Conservation (phyloP, 805 yeast genomes). For the Cyberlindnera samutprakarnensis region DNA sequence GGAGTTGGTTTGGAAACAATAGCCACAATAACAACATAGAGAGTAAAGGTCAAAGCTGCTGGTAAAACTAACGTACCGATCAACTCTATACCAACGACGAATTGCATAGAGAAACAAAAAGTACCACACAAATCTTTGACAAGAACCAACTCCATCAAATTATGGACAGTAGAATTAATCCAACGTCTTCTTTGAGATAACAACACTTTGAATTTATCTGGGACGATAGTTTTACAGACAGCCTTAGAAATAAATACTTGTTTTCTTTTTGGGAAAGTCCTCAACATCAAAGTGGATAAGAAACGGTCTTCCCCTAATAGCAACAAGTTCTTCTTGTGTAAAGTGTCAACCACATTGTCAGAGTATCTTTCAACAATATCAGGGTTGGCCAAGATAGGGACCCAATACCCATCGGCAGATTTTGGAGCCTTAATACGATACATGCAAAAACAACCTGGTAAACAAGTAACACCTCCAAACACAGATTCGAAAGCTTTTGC, state of each 20-base stretch:
- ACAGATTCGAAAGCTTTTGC: conserved; percentile 93
- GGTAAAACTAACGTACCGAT: conserved; percentile 86
- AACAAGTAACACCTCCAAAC: conserved; percentile 90
- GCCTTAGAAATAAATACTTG: conserved; percentile 86
- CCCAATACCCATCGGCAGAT: conserved; percentile 77
- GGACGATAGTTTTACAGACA: conserved; percentile 88
- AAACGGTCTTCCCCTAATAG: conserved; percentile 88
- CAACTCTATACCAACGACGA: conserved; percentile 75
- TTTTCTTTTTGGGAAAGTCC: conserved; percentile 83
- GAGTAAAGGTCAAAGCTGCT: conserved; percentile 75
- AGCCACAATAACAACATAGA: conserved; percentile 69
- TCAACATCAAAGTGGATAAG: conserved; percentile 76
- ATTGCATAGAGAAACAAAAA: conserved; percentile 92
- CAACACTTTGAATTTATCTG: conserved; percentile 68
- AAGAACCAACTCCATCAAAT: conserved; percentile 76
- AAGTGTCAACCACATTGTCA: conserved; percentile 75
- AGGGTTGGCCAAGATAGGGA: conserved; percentile 86
- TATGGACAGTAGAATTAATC: conserved; percentile 94
- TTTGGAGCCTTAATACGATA: conserved; percentile 88
- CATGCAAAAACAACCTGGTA: conserved; percentile 93
- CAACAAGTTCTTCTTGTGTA: conserved; percentile 80
- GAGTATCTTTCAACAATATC: conserved; percentile 89
- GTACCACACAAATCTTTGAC: conserved; percentile 90
- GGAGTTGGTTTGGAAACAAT: conserved; percentile 74
- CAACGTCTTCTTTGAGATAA: conserved; percentile 93